phyloP scores from a whole-genome alignment of 345 rosid genomes.

The Camelina laxa region DNA sequence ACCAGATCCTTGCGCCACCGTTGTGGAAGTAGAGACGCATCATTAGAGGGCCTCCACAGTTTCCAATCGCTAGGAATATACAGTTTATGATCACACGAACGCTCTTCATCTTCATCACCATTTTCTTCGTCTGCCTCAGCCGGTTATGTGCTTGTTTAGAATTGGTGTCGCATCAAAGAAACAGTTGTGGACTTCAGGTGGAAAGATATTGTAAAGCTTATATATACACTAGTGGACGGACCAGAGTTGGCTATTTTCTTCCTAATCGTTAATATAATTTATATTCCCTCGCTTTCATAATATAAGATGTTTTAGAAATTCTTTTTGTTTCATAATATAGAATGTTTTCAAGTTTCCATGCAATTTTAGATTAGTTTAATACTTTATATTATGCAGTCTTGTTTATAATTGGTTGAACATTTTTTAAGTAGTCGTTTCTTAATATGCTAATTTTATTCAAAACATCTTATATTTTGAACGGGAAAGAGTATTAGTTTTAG shows the following conservation, averaged over 20 bases:
- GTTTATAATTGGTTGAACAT: too few species aligned
- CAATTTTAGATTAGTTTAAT: too few species aligned
- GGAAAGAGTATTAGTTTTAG: too few species aligned
- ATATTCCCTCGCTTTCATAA: too few species aligned
- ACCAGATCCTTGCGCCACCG: constrained; percentile 69
- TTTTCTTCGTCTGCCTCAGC: constrained; percentile 10
- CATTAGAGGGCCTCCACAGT: constrained; percentile 54
- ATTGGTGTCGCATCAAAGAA: not conserved
- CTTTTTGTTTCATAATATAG: too few species aligned
- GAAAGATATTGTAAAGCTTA: not conserved
- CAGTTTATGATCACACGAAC: constrained; percentile 33
- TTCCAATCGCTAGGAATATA: constrained; percentile 29
- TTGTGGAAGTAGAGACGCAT: constrained; percentile 70
- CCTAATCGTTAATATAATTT: too few species aligned
- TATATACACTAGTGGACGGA: not conserved
- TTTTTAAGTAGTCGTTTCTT: too few species aligned
- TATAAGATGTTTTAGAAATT: too few species aligned
- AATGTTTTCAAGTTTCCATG: too few species aligned
- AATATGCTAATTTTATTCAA: too few species aligned
- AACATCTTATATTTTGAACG: too few species aligned
- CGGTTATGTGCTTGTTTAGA: not conserved
- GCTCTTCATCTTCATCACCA: constrained; percentile 8
- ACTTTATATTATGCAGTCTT: too few species aligned
- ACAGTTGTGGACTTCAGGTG: not conserved
- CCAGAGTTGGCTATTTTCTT: not conserved